phyloP scores from a whole-genome alignment of 768 basidiomycete species.

The Naematelia encephala region DNA sequence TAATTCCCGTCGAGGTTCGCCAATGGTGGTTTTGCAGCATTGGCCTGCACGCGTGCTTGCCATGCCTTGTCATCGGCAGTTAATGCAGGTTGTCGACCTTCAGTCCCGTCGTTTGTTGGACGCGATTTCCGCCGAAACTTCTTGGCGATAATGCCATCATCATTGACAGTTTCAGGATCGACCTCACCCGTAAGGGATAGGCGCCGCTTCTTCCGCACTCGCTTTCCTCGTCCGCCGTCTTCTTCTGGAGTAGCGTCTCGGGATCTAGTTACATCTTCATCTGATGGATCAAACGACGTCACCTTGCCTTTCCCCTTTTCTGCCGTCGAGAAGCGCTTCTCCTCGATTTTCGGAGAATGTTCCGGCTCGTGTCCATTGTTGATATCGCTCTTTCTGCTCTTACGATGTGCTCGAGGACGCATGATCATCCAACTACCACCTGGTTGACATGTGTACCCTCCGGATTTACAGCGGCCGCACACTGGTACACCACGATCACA shows the following conservation, averaged over 20 bases:
- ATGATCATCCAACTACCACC: constrained; percentile 17
- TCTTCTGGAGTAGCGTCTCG: neutral
- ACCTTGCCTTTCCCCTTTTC: constrained; percentile 29
- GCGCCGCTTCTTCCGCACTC: constrained; percentile 30
- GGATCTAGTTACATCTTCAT: neutral
- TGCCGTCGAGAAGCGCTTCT: constrained; percentile 8
- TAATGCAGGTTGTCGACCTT: neutral
- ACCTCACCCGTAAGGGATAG: constrained; percentile 17
- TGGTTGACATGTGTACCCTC: constrained; percentile 1
- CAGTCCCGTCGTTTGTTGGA: neutral
- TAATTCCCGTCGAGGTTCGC: constrained; percentile 23
- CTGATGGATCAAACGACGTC: neutral
- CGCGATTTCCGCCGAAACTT: constrained; percentile 9
- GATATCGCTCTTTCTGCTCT: constrained; percentile 1
- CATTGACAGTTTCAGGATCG: constrained; percentile 14
- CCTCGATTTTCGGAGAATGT: neutral
- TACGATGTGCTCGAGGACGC: constrained; percentile 5
- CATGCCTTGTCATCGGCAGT: constrained; percentile 24
- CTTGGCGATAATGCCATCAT: constrained; percentile 12
- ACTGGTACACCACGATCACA: constrained; percentile 33
- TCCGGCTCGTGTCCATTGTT: neutral
- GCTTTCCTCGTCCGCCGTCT: constrained; percentile 12
- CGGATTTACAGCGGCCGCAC: constrained; percentile 25
- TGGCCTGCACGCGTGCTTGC: constrained; percentile 21
- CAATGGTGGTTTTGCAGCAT: constrained; percentile 19